phyloP scores from a whole-genome alignment of 331 rosid species.

The Ulmus americana region DNA sequence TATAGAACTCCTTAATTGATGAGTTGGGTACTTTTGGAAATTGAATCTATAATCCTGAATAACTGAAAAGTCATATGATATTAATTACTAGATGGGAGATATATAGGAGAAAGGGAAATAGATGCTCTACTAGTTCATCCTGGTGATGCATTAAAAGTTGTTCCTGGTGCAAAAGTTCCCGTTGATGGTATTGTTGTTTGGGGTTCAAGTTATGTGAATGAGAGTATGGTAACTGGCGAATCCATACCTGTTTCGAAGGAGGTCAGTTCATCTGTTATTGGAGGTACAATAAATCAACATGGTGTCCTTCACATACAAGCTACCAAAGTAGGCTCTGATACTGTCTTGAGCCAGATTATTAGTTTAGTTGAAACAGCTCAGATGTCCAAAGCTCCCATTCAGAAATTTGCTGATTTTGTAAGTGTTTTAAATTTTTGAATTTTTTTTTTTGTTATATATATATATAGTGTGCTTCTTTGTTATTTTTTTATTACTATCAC shows the following conservation, averaged over 20 bases:
- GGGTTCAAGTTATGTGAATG: conserved; percentile 91
- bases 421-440: conserved; percentile 33
- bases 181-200: conserved; percentile 80
- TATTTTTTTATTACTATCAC: too few species aligned
- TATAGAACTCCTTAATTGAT: not conserved
- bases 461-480: not conserved
- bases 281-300: conserved; percentile 88
- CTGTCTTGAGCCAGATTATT: conserved; percentile 87
- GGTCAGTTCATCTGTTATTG: conserved; percentile 57
- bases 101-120: conserved; percentile 75
- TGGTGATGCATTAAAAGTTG: conserved; percentile 75
- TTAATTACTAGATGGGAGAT: conserved; percentile 50
- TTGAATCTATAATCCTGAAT: not conserved
- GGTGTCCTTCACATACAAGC: conserved; percentile 72
- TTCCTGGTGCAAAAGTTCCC: conserved; percentile 90
- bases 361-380: conserved; percentile 96
- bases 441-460: not conserved
- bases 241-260: conserved; percentile 74
- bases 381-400: conserved; percentile 98
- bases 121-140: conserved; percentile 83
- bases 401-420: conserved; percentile 97
- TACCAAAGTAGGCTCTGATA: conserved; percentile 81
- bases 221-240: conserved; percentile 98
- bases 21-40: not conserved
- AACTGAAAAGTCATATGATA: not conserved